Evolutionary conservation across 352 stramenopile species (phyloP), one percentile per base, ranked within the genome.

Genomic region (Globisporangium paroecandrum): DNA sequence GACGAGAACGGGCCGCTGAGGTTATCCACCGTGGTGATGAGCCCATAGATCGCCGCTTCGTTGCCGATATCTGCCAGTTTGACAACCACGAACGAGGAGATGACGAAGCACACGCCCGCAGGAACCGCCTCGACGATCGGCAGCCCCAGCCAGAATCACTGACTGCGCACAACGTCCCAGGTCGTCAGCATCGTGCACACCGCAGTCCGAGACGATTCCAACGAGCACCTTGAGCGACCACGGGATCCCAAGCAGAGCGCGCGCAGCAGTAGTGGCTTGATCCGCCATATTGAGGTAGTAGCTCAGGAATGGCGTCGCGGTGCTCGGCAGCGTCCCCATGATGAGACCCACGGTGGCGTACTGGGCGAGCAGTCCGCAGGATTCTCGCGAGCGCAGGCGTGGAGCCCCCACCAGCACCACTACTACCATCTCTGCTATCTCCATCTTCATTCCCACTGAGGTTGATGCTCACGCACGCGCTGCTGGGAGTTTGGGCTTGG

Each of bases 191-290:
- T 58, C 25, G 54, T 58, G 54, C 54, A 58, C 24, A 58, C 25
- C 6, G 53, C 75, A 82, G 62, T 89, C 81, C 1, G 79, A 85
- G n/a, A 89, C 29, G 10, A 89, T 81, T 38, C 82, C 78, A 58
- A 85, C 83, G 58, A 89, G 83, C 8, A 88, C 73, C 68, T 90
- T 90, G 54, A 90, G 88, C 53, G 75, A 86, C 78, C 80, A 90
- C 0, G 77, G 78, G 1, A 90, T 47, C 25, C 78, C 71, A 12
- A 90, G 75, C 3, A 87, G 71, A 15, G 77, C 77, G 9, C 64
- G 49, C 1, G 77, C 80, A 8, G 81, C 76, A 1, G 81, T 78
- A 0, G 77, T 81, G 43, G 79, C 70, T 22, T 78, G 76, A 4
- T 76, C 81, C 0, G 75, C 69, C 41, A 85, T 77, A 62, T 86